Percentiles rank a stretch among this genome's conserved stretches.
phyloP scores from a whole-genome alignment of 495 filamentous ascomycete species.

The Aspergillus sclerotiicarbonarius region DNA sequence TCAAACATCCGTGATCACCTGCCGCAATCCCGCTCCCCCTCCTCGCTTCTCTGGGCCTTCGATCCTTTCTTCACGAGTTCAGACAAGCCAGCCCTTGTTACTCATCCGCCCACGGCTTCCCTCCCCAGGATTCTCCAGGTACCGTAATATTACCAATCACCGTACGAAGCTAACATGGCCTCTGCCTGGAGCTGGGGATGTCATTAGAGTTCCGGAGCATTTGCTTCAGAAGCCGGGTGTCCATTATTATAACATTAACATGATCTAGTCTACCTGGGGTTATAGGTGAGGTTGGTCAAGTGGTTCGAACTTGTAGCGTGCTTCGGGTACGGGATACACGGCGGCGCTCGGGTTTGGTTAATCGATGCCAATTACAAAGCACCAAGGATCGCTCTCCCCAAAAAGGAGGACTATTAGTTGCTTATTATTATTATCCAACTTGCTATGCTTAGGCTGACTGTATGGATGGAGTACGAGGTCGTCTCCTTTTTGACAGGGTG shows the following conservation, averaged over 20 bases:
- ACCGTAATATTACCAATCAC: constrained; percentile 2
- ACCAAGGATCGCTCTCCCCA: not conserved
- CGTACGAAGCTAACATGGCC: not conserved
- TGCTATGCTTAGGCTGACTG: not conserved
- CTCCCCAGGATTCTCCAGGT: constrained; percentile 1
- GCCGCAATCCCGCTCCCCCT: constrained; percentile 15
- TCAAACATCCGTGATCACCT: constrained; percentile 6
- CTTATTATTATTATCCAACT: not conserved
- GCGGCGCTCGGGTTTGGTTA: not conserved
- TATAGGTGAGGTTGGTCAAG: not conserved
- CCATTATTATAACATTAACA: not conserved
- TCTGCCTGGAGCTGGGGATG: constrained; percentile 1
- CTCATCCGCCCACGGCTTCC: not conserved
- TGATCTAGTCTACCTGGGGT: not conserved
- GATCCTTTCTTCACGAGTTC: constrained; percentile 1
- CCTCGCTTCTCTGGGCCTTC: constrained; percentile 14
- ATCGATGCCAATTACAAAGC: not conserved
- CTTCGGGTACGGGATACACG: not conserved
- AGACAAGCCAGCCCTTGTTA: not conserved
- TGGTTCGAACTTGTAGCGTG: not conserved
- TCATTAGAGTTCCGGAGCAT: constrained; percentile 6
- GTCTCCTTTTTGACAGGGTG: constrained; percentile 16
- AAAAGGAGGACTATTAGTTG: not conserved
- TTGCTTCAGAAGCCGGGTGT: constrained; percentile 1
- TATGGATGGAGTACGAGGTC: not conserved